Evolutionary conservation across 139 green algal species (phyloP), one percentile per base, ranked within the genome.

Genomic region (Zygnema circumcarinatum): DNA sequence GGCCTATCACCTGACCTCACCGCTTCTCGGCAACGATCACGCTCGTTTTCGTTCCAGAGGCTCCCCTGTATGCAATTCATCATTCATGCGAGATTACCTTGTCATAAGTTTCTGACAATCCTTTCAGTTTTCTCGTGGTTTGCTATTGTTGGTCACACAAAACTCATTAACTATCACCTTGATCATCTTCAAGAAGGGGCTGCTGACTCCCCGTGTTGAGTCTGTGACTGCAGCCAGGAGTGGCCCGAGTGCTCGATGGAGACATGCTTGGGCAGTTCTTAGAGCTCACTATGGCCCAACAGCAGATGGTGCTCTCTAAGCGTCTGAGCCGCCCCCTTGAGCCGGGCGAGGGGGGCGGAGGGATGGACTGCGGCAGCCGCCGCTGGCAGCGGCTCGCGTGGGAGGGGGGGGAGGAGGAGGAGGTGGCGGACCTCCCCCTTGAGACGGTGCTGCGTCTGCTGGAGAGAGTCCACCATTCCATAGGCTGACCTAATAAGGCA

Each of bases 251-350:
- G 56, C 83, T 88, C 21, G 83, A 88, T 2, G 83, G 72, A n/a
- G 83, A 86, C 83, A 84, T 88, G 72, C 83, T 88, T 32, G 68
- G 32, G 11, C 83, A 88, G 72, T 86, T 84, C 2, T 75, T 88
- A 33, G 83, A 82, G 72, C 72, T 88, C 41, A 38, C 83, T 3
- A 33, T 42, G 32, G 21, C 25, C 3, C 83, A 88, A 53, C 83
- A 88, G 83, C 83, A 38, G 16, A 67, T 36, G 39, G 79, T 85
- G 31, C 35, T 85, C 52, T 3, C 76, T 22, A 62, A 62, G 47
- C 7, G 47, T 25, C 16, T 16, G 47, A 62, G 47, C 35, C 69
- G 69, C 16, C 35, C 35, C 11, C 69, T 78, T 16, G 47, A 62
- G 47, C 47, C 47, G 7, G 47, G 47, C 47, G 47, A 62, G 7